phyloP scores from a whole-genome alignment of 2,329 filamentous ascomycete species.

The Periconia sp. region DNA sequence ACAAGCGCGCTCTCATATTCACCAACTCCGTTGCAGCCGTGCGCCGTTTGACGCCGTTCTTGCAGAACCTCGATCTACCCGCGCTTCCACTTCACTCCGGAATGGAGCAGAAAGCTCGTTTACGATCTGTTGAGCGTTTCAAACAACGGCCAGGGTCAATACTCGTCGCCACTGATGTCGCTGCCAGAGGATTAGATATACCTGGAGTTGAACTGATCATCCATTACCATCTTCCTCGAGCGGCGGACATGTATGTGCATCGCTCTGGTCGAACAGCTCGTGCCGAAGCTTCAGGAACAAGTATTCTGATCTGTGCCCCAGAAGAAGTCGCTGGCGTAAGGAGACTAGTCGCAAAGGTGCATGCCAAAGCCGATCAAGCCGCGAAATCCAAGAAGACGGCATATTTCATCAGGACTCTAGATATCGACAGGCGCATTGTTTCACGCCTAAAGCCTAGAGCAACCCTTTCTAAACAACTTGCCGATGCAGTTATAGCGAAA shows the following conservation, averaged over 20 bases:
- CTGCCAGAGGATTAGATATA: slow-evolving; percentile 92
- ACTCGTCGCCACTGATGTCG: slow-evolving; percentile 90
- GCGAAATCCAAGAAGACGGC: slow-evolving; percentile 59
- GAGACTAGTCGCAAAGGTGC: slow-evolving; percentile 85
- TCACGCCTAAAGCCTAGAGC: slow-evolving; percentile 77
- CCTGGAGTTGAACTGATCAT: slow-evolving; percentile 86
- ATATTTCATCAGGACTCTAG: slow-evolving; percentile 78
- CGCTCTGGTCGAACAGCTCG: slow-evolving; percentile 93
- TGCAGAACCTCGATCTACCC: slow-evolving; percentile 80
- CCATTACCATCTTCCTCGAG: slow-evolving; percentile 92
- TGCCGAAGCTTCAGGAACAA: slow-evolving; percentile 76
- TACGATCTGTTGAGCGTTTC: slow-evolving; percentile 92
- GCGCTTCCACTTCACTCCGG: slow-evolving; percentile 85
- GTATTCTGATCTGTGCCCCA: slow-evolving; percentile 86
- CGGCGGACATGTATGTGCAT: slow-evolving; percentile 94
- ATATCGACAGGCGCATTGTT: slow-evolving; percentile 81
- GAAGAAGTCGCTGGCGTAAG: slow-evolving; percentile 88
- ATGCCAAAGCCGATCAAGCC: slow-evolving; percentile 61
- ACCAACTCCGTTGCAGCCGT: slow-evolving; percentile 96
- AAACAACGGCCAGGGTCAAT: slow-evolving; percentile 69
- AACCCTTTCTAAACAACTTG: slow-evolving; percentile 82
- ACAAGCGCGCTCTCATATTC: slow-evolving; percentile 84
- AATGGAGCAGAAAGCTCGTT: slow-evolving; percentile 93
- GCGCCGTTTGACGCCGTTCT: slow-evolving; percentile 80
- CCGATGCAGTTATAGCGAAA: slow-evolving; percentile 82